Evolutionary conservation across 345 rosid genomes (phyloP), one percentile per base, ranked within the genome.

Genomic region (Pistacia atlantica): DNA sequence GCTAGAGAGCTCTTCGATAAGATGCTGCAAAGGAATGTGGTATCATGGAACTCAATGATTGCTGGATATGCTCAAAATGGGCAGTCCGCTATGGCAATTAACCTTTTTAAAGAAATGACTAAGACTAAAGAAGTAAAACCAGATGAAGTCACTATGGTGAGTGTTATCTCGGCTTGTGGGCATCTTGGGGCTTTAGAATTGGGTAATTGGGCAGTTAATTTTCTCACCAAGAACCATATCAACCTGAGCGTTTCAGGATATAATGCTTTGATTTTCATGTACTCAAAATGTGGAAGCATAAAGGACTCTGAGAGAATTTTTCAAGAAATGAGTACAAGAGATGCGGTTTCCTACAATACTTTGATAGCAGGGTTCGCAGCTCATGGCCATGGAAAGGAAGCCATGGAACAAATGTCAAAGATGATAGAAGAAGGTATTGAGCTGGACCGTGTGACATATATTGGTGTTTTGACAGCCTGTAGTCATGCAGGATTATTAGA

Each of bases 1-100:
- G 88, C 82, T 16, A 65, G 82, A 74, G 75, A 85, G 66, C 86
- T 84, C 65, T 89, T 85, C 65, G 77, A 83, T 82, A 71, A 72
- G 76, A 87, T 89, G 87, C 88, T 77, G 52, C 56, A 74, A 20
- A 76, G 81, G 55, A 82, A 87, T 78, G 79, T 77, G 65, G 87
- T 83, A 62, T 82, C 90, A 11, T 89, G 90, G 88, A 89, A 84
- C 78, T 77, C 90, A 31, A 83, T 85, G 87, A 85, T 89, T 67
- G 72, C 87, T 52, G 88, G 92, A 18, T 85, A 82, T 77, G 82
- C 88, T 58, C 89, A 87, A 66, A 87, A 83, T 49, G 90, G 90
- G 45, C 86, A 85, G n/a, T 86, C 89, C 14, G 76, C 62, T 37
- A 13, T 78, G 49, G 83, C 88, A 13, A 60, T 85, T 52, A 66